These are phyloP conservation scores for Recurvomyces mirabilis DNA, from an alignment of 495 filamentous ascomycete genomes.

Conservation along the genomic window DNA sequence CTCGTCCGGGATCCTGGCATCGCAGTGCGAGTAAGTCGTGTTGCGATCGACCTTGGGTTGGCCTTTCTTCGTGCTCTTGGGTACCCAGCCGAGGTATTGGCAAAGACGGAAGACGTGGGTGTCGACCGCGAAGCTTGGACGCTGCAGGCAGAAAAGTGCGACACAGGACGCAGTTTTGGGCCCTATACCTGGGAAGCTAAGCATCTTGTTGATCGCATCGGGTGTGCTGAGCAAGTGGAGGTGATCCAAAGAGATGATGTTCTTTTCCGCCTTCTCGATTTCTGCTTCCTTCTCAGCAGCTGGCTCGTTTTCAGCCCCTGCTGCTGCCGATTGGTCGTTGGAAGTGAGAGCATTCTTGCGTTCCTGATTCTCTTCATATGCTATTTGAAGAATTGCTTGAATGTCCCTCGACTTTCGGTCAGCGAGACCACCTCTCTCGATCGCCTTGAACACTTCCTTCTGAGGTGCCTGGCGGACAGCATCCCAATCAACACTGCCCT, in stretches of 20 bases:
- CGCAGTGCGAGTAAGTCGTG: slow-evolving; percentile 67
- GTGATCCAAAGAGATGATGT: slow-evolving; percentile 64
- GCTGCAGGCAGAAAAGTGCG: slow-evolving; percentile 41
- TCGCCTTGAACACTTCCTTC: slow-evolving; percentile 57
- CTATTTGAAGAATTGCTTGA: slow-evolving; percentile 70
- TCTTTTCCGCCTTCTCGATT: slow-evolving; percentile 42
- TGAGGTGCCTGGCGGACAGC: slow-evolving; percentile 54
- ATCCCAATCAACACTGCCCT: slow-evolving; percentile 81
- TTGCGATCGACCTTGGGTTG: slow-evolving; percentile 51
- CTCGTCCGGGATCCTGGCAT: slow-evolving; percentile 69
- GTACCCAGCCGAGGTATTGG: slow-evolving; percentile 80
- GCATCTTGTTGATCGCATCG: slow-evolving; percentile 61
- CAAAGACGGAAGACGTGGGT: slow-evolving; percentile 52
- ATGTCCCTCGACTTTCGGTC: slow-evolving; percentile 65
- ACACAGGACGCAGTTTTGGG: slow-evolving; percentile 83
- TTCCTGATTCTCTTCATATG: slow-evolving; percentile 55
- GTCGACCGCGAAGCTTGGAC: slow-evolving; percentile 35
- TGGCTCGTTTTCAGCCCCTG: slow-evolving; percentile 30
- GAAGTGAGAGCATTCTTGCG: slow-evolving; percentile 32
- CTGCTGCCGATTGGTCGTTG: slow-evolving; percentile 18
- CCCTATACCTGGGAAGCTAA: slow-evolving; percentile 73
- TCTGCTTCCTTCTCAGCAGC: slow-evolving; percentile 39
- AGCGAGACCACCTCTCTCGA: slow-evolving; percentile 61
- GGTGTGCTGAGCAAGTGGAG: slow-evolving; percentile 55
- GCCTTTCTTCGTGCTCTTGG: slow-evolving; percentile 24